These are phyloP conservation scores for Centaurea solstitialis DNA, from an alignment of 129 eudicot species.

Conservation along the genomic window DNA sequence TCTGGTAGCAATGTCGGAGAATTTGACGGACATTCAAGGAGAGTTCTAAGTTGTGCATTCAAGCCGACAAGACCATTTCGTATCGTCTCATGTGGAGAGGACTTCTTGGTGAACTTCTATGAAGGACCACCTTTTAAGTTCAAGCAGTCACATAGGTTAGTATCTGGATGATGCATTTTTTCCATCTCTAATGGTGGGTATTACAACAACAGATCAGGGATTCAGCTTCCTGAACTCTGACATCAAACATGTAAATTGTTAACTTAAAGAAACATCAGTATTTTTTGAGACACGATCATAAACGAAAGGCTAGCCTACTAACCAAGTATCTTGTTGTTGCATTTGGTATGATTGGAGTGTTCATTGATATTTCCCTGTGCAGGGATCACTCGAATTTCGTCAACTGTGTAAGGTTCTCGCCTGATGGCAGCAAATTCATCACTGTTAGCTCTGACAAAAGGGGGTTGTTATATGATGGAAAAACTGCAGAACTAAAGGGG, in stretches of 20 bases:
- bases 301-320: neutral
- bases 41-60: constrained; percentile 93
- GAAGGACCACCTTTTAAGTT: constrained; percentile 98
- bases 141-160: constrained; percentile 88
- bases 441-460: constrained; percentile 95
- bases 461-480: constrained; percentile 83
- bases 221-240: constrained; percentile 5
- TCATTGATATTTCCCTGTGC: constrained; percentile 18
- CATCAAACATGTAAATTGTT: neutral
- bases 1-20: constrained; percentile 96
- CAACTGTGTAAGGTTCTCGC: constrained; percentile 92
- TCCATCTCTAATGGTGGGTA: constrained; percentile 10
- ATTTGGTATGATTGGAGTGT: neutral
- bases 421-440: constrained; percentile 94
- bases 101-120: constrained; percentile 87
- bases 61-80: constrained; percentile 97
- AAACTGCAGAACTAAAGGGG: constrained; percentile 80
- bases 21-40: constrained; percentile 92
- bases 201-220: neutral
- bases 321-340: neutral
- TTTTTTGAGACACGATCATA: neutral
- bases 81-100: constrained; percentile 92
- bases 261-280: neutral
- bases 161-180: neutral
- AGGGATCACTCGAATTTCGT: constrained; percentile 93